These are phyloP conservation scores for Ramaria sp. DNA, from an alignment of 768 basidiomycete genomes.

Conservation along the genomic window DNA sequence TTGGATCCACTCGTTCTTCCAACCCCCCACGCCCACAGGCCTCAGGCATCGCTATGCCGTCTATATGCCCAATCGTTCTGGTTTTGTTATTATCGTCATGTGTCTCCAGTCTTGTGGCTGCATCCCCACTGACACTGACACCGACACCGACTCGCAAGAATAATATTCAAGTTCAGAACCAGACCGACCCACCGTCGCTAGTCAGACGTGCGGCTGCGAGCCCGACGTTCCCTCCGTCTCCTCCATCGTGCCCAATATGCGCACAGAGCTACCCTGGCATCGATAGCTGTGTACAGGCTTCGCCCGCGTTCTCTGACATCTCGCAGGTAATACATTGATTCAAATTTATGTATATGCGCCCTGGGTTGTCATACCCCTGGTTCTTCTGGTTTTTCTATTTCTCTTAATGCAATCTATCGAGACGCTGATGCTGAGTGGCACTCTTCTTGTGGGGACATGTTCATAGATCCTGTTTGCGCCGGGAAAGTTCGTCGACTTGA, in stretches of 20 bases:
- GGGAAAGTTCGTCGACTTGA: slow-evolving; percentile 47
- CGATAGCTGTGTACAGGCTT: slow-evolving; percentile 45
- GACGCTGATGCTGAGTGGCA: no score
- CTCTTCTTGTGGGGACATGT: no score
- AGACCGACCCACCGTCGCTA: no score
- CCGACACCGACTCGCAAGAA: no score
- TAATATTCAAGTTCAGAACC: no score
- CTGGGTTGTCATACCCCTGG: no score
- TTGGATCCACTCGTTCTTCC: not conserved
- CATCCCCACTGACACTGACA: not conserved
- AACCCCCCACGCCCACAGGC: no score
- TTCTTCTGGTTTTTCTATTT: no score
- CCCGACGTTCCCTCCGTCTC: slow-evolving; percentile 41
- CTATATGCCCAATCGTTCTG: not conserved
- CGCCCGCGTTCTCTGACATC: slow-evolving; percentile 46
- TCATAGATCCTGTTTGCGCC: slow-evolving; percentile 60
- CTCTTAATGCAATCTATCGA: no score
- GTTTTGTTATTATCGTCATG: not conserved
- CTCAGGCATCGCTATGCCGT: not conserved
- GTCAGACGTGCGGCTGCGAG: not conserved
- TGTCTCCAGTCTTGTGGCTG: no score
- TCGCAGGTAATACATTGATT: slow-evolving; percentile 28
- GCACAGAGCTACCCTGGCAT: slow-evolving; percentile 40
- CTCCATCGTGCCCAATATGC: slow-evolving; percentile 51
- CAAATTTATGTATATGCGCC: no score